Conservation (phyloP, 495 filamentous ascomycete species). For the Penicillium angulare region DNA sequence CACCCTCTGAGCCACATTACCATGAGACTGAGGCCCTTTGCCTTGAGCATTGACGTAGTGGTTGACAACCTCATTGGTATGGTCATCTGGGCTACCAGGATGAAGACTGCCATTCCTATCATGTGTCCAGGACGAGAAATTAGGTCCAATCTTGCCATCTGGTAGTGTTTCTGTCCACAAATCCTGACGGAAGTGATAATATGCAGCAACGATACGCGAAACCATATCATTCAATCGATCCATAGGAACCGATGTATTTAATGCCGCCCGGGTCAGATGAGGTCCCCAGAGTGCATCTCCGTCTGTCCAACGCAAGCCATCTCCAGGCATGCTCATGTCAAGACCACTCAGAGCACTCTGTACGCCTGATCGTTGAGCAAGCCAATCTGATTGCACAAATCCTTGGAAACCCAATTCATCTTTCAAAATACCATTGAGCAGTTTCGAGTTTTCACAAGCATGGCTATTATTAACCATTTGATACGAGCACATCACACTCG, state of each 20-base stretch:
- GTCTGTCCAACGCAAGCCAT: slow-evolving; percentile 73
- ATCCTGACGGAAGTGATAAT: slow-evolving; percentile 90
- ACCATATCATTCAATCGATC: slow-evolving; percentile 91
- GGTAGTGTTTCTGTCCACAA: slow-evolving; percentile 53
- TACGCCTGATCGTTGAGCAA: slow-evolving; percentile 82
- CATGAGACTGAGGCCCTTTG: slow-evolving; percentile 61
- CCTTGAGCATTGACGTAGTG: slow-evolving; percentile 70
- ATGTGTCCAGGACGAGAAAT: slow-evolving; percentile 89
- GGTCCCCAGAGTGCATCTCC: slow-evolving; percentile 80
- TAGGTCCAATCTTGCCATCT: slow-evolving; percentile 69
- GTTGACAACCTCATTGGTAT: slow-evolving; percentile 65
- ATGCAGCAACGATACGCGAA: slow-evolving; percentile 83
- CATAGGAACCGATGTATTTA: slow-evolving; percentile 83
- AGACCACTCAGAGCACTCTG: slow-evolving; percentile 77
- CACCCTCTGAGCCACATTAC: slow-evolving; percentile 64
- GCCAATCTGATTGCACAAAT: slow-evolving; percentile 91
- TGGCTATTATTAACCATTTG: slow-evolving; percentile 91
- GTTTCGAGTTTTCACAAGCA: slow-evolving; percentile 86
- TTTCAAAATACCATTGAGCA: slow-evolving; percentile 89
- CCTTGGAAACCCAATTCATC: slow-evolving; percentile 95
- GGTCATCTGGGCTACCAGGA: slow-evolving; percentile 58
- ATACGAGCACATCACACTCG: slow-evolving; percentile 83
- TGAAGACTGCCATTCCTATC: slow-evolving; percentile 64
- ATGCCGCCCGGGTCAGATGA: slow-evolving; percentile 69
- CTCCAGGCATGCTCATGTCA: slow-evolving; percentile 96